These are phyloP conservation scores for Histomonas meleagridis DNA, from an alignment of 208 protist species.

Conservation along the genomic window DNA sequence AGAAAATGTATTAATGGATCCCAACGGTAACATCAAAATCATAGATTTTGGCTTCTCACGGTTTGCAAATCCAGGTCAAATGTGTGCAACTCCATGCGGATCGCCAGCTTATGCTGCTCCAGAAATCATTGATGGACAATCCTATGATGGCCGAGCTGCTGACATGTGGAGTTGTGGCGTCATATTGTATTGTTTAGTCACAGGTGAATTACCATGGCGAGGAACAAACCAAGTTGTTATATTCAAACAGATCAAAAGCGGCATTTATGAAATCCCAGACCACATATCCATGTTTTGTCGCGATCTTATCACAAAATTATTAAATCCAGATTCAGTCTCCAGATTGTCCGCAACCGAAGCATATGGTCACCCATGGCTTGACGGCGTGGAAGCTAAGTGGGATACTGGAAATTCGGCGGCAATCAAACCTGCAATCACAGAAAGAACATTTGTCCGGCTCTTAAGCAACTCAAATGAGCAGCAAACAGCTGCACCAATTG, in stretches of 20 bases:
- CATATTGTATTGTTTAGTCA: background rate
- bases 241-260: background rate
- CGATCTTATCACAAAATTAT: slow-evolving; percentile 16
- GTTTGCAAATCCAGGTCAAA: background rate
- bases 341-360: background rate
- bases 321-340: background rate
- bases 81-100: background rate
- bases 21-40: background rate
- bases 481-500: too few relatives aligned
- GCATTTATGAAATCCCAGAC: background rate
- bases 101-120: background rate
- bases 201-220: background rate
- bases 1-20: slow-evolving; percentile 11
- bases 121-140: background rate
- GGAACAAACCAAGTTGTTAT: background rate
- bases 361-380: slow-evolving; percentile 28
- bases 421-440: too few relatives aligned
- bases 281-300: background rate
- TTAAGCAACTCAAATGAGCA: too few relatives aligned
- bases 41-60: slow-evolving; percentile 5
- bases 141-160: background rate
- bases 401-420: background rate
- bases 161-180: slow-evolving; percentile 16
- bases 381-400: background rate
- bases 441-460: too few relatives aligned